phyloP scores from a whole-genome alignment of 352 stramenopile genomes.

The Globisporangium acanthophoron region DNA sequence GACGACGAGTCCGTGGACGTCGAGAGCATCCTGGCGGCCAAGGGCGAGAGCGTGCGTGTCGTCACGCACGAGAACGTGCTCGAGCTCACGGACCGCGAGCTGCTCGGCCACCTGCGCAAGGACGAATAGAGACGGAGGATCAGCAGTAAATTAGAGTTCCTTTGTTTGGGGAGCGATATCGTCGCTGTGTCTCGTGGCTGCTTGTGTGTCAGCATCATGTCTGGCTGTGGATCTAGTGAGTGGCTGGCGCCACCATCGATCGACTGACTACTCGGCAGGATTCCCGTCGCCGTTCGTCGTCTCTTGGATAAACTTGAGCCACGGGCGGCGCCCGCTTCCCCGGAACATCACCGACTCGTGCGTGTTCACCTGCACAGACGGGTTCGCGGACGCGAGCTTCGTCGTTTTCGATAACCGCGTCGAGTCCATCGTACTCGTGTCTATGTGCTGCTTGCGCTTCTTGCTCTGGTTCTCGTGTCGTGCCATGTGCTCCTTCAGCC shows the following conservation, averaged over 20 bases:
- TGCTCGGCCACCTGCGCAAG: slow-evolving; percentile 38
- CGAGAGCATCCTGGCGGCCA: slow-evolving; percentile 74
- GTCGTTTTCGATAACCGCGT: slow-evolving; percentile 75
- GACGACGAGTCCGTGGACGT: slow-evolving; percentile 89
- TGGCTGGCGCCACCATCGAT: neutral
- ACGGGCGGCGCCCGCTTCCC: slow-evolving; percentile 59
- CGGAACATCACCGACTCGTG: slow-evolving; percentile 85
- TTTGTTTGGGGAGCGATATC: neutral
- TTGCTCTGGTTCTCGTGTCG: slow-evolving; percentile 83
- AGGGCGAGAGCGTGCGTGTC: slow-evolving; percentile 68
- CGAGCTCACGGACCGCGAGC: slow-evolving; percentile 74
- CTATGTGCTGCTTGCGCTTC: slow-evolving; percentile 84
- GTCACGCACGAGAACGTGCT: slow-evolving; percentile 76
- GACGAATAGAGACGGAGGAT: slow-evolving; percentile 15
- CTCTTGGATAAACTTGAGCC: slow-evolving; percentile 70
- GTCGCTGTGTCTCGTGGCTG: neutral
- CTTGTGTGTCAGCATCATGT: too few relatives aligned
- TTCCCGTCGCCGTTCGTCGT: slow-evolving; percentile 15
- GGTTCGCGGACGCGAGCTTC: slow-evolving; percentile 78
- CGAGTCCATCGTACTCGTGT: slow-evolving; percentile 73
- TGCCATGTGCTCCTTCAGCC: slow-evolving; percentile 69
- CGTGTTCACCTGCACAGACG: slow-evolving; percentile 84
- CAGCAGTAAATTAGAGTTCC: slow-evolving; percentile 19
- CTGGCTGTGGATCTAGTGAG: too few relatives aligned
- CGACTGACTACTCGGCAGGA: slow-evolving; percentile 2